A percentile compares a stretch with the other conserved stretches of the same genome.
These are phyloP conservation scores for Lactarius trivialis DNA, from an alignment of 768 basidiomycete genomes.

Conservation along the genomic window DNA sequence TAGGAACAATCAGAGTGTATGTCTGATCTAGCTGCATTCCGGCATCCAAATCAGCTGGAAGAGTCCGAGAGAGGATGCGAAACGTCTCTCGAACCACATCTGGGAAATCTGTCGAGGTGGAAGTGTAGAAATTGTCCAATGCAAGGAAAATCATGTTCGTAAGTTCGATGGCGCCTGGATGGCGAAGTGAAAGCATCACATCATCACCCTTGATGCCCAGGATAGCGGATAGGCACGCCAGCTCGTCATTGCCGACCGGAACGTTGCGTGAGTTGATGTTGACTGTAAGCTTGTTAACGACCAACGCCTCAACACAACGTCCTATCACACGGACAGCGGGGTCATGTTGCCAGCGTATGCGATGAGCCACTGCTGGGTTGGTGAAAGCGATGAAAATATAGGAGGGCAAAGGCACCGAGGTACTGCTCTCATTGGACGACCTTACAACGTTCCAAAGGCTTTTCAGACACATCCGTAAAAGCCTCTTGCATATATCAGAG, in stretches of 20 bases:
- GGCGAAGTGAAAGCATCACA: background rate
- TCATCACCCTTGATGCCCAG: background rate
- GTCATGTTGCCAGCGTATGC: background rate
- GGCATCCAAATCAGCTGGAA: background rate
- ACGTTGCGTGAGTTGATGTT: background rate
- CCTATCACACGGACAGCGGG: background rate
- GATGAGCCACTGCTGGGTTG: background rate
- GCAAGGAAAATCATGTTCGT: background rate
- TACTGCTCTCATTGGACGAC: background rate
- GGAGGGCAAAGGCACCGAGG: no score
- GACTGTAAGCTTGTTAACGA: background rate
- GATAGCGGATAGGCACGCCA: background rate
- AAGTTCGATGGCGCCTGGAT: background rate
- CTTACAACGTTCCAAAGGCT: background rate
- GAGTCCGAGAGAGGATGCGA: fast-evolving
- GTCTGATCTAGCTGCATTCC: background rate
- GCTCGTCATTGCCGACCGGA: background rate
- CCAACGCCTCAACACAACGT: background rate
- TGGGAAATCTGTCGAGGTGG: fast-evolving
- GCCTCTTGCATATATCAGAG: no score
- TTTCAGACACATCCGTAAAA: background rate
- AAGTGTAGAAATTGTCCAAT: background rate
- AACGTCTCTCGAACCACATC: background rate
- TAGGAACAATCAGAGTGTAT: background rate
- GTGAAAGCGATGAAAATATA: background rate